phyloP scores from a whole-genome alignment of 176 grass and related monocot species.

The Echinochloa phyllopogon region DNA sequence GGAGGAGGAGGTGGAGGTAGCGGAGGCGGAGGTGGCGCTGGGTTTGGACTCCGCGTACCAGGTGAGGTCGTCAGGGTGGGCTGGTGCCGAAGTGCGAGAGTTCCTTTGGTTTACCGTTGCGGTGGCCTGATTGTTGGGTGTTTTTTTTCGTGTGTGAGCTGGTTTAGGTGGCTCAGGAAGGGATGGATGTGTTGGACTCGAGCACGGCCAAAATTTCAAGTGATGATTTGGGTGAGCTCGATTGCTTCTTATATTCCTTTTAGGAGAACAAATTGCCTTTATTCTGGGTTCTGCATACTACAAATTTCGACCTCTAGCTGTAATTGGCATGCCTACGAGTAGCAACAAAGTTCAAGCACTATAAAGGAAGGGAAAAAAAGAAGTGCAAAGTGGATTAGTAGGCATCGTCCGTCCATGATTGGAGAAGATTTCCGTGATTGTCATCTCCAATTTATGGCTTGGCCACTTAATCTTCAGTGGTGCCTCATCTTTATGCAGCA shows the following conservation, averaged over 20 bases:
- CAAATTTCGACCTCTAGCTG: not conserved
- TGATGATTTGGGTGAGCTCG: constrained; percentile 55
- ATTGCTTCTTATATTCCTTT: not conserved
- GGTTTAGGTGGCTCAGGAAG: constrained; percentile 43
- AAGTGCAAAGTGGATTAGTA: not conserved
- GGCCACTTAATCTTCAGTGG: too few relatives aligned
- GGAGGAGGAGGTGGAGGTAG: constrained; percentile 9
- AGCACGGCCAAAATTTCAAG: constrained; percentile 7
- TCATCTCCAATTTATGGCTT: too few relatives aligned
- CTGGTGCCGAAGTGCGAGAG: not conserved
- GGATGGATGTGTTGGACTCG: constrained; percentile 41
- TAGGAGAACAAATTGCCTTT: not conserved
- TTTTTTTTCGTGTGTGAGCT: not conserved
- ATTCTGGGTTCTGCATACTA: not conserved
- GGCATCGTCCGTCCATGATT: not conserved
- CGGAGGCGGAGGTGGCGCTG: constrained; percentile 32
- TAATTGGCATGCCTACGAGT: not conserved
- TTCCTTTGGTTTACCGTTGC: not conserved
- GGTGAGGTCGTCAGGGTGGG: constrained; percentile 32
- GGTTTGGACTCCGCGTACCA: constrained; percentile 40
- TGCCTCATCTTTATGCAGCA: too few relatives aligned
- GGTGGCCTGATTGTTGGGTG: constrained; percentile 11
- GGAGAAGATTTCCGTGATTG: too few relatives aligned
- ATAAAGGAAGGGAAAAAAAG: not conserved
- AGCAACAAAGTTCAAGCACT: not conserved